A percentile compares a stretch with the other conserved stretches of the same genome.
phyloP scores from a whole-genome alignment of 768 basidiomycete species.

The Mycena metata region DNA sequence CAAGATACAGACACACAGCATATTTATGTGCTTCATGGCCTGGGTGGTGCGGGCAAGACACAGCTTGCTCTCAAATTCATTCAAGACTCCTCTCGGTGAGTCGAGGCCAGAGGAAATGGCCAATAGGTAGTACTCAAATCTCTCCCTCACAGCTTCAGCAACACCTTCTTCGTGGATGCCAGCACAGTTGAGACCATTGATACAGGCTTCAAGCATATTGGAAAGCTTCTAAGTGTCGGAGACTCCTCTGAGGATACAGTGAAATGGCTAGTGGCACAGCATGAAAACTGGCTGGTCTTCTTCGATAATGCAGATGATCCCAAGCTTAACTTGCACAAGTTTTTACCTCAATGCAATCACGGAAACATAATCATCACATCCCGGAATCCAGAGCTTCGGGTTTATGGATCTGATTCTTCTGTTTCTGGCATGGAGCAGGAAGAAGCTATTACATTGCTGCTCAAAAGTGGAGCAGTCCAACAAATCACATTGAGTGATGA shows the following conservation, averaged over 20 bases:
- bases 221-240: background rate
- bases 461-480: background rate
- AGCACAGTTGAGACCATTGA: background rate
- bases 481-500: background rate
- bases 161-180: background rate
- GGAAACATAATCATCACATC: conserved; percentile 32
- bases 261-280: background rate
- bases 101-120: too few relatives aligned
- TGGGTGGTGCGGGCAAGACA: conserved; percentile 28
- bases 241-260: background rate
- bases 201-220: background rate
- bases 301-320: conserved; percentile 23
- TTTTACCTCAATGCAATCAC: conserved; percentile 21
- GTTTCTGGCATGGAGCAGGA: conserved; percentile 2
- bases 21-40: conserved; percentile 7
- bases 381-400: conserved; percentile 14
- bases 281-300: conserved; percentile 6
- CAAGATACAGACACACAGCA: background rate
- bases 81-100: conserved; percentile 1
- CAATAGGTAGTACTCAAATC: too few relatives aligned
- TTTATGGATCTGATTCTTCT: background rate
- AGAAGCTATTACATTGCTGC: conserved; percentile 13
- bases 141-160: background rate
- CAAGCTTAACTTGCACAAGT: conserved; percentile 7
- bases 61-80: conserved; percentile 24